Percentiles rank a stretch among this genome's conserved stretches.
phyloP scores from a whole-genome alignment of 768 basidiomycete genomes.

The Leccinum olivaceopallidum region DNA sequence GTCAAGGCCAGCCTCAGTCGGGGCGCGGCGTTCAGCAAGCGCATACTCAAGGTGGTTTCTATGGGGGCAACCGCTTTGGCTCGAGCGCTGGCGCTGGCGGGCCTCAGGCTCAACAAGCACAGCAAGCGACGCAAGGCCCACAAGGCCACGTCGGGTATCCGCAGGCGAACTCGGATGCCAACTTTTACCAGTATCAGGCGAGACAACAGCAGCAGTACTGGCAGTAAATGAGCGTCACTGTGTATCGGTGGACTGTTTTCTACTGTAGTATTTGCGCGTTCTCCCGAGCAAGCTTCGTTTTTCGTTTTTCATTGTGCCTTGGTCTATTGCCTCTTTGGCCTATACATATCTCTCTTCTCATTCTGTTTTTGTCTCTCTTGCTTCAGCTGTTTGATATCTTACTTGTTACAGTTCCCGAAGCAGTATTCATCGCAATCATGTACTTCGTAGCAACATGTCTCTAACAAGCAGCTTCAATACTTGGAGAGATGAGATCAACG shows the following conservation, averaged over 20 bases:
- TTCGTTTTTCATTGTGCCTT: slow-evolving; percentile 2
- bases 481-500: background rate
- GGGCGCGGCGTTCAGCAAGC: slow-evolving; percentile 47
- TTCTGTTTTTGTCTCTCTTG: slow-evolving; percentile 16
- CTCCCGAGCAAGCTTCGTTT: slow-evolving; percentile 9
- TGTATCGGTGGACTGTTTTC: background rate
- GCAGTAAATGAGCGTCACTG: slow-evolving; percentile 32
- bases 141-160: slow-evolving; percentile 51
- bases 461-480: slow-evolving; percentile 16
- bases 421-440: slow-evolving; percentile 28
- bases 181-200: slow-evolving; percentile 72
- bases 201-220: slow-evolving; percentile 62
- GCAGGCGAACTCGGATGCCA: slow-evolving; percentile 57
- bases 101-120: slow-evolving; percentile 52
- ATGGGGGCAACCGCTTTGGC: slow-evolving; percentile 44
- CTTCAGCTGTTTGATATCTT: slow-evolving; percentile 34
- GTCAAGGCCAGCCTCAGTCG: slow-evolving; percentile 37
- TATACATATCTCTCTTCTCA: slow-evolving; percentile 8
- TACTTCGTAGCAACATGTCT: slow-evolving; percentile 30
- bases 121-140: slow-evolving; percentile 35
- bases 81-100: slow-evolving; percentile 41
- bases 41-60: slow-evolving; percentile 45
- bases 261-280: background rate
- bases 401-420: slow-evolving; percentile 26
- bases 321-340: slow-evolving; percentile 6